Conservation (phyloP, 129 eudicot species). For the Escallonia rubra region DNA sequence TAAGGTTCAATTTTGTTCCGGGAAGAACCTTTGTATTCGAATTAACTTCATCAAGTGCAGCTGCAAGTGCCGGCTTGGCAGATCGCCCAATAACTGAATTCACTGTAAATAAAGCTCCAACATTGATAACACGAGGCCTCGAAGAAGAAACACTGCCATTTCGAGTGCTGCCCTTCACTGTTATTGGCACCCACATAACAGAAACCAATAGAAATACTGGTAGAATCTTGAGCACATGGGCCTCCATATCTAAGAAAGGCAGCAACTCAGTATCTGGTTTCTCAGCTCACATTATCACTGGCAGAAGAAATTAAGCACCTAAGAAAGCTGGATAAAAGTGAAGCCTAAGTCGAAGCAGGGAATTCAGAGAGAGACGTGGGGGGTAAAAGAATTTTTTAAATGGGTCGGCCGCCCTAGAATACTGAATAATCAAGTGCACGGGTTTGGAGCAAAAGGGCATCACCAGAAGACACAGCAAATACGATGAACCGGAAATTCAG, state of each 20-base stretch:
- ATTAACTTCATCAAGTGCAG: constrained; percentile 85
- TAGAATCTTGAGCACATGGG: constrained; percentile 20
- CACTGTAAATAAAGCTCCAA: constrained; percentile 78
- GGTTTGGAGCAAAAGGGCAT: constrained; percentile 7
- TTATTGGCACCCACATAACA: constrained; percentile 31
- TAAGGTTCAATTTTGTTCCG: constrained; percentile 47
- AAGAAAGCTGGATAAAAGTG: constrained; percentile 3
- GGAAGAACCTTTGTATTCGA: constrained; percentile 47
- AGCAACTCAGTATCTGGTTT: not conserved
- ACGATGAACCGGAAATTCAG: constrained; percentile 11
- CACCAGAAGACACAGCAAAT: constrained; percentile 4
- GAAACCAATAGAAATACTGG: constrained; percentile 13
- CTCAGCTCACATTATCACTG: constrained; percentile 18
- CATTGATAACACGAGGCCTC: constrained; percentile 43
- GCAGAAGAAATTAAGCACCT: constrained; percentile 11
- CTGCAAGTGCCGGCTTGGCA: constrained; percentile 62
- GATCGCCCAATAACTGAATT: constrained; percentile 85
- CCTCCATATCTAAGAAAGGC: constrained; percentile 24
- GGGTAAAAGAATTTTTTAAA: too few relatives aligned
- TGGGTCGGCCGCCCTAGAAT: too few relatives aligned
- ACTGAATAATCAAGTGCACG: too few relatives aligned
- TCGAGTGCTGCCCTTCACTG: constrained; percentile 26
- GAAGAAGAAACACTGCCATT: constrained; percentile 32
- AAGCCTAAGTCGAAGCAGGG: constrained; percentile 11
- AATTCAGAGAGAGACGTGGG: constrained; percentile 3